These are phyloP conservation scores for Suillus decipiens DNA, from an alignment of 768 basidiomycete genomes.

Conservation along the genomic window DNA sequence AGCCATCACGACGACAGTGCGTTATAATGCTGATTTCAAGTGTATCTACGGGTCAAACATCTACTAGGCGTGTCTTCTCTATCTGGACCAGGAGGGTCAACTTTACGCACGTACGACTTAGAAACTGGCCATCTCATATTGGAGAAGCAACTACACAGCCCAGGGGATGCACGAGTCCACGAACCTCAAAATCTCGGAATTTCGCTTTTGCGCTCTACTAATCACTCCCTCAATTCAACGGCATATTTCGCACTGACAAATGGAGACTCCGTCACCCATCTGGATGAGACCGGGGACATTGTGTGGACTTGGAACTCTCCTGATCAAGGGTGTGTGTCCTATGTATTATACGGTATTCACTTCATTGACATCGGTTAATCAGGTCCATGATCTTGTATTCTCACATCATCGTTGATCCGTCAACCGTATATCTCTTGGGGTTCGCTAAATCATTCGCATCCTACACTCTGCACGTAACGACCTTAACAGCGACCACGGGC, in stretches of 20 bases:
- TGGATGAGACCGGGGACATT: slow-evolving; percentile 55
- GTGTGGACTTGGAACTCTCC: slow-evolving; percentile 74
- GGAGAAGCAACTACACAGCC: slow-evolving; percentile 62
- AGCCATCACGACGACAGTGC: slow-evolving; percentile 58
- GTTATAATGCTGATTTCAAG: slow-evolving; percentile 26
- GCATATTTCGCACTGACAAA: slow-evolving; percentile 57
- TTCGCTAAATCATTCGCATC: slow-evolving; percentile 46
- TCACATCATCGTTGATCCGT: slow-evolving; percentile 53
- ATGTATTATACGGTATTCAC: slow-evolving; percentile 9
- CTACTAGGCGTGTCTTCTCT: slow-evolving; percentile 64
- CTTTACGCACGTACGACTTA: slow-evolving; percentile 66
- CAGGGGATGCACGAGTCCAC: slow-evolving; percentile 42
- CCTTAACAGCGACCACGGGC: slow-evolving; percentile 58
- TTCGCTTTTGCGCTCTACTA: slow-evolving; percentile 44
- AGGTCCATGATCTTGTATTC: slow-evolving; percentile 70
- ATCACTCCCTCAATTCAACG: slow-evolving; percentile 29
- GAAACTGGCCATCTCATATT: slow-evolving; percentile 62
- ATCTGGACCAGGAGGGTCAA: slow-evolving; percentile 75
- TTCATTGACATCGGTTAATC: neutral
- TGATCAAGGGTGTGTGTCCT: slow-evolving; percentile 59
- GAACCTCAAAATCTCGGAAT: slow-evolving; percentile 61
- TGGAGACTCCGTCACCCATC: slow-evolving; percentile 54
- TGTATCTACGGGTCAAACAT: slow-evolving; percentile 5
- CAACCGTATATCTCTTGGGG: slow-evolving; percentile 57
- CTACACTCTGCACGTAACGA: slow-evolving; percentile 67